Percentiles rank a stretch among this genome's conserved stretches.
These are phyloP conservation scores for Aspergillus phoenicis DNA, from an alignment of 2,329 filamentous ascomycete genomes.

Conservation along the genomic window DNA sequence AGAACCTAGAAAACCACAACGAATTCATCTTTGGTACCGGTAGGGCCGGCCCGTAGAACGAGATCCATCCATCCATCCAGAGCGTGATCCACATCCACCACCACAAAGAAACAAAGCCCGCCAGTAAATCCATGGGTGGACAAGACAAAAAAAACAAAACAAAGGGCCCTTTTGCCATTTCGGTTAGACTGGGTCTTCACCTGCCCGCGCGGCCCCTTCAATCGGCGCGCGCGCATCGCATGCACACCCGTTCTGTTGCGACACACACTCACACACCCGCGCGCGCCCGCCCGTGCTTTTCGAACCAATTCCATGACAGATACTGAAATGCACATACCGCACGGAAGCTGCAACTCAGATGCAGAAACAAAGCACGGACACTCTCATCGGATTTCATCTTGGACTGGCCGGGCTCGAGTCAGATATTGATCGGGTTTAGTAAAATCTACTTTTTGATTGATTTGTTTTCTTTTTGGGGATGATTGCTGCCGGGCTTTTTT, in stretches of 20 bases:
- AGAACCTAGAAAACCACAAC: too few relatives aligned
- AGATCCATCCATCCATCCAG: conserved; percentile 24
- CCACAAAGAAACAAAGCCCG: not conserved
- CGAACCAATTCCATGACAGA: conserved; percentile 20
- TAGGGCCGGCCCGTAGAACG: conserved; percentile 28
- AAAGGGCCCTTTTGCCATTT: conserved; percentile 16
- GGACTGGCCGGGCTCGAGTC: not conserved
- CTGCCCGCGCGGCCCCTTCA: not conserved
- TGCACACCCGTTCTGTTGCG: conserved; percentile 8
- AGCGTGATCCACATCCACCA: not conserved
- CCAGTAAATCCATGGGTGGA: not conserved
- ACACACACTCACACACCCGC: not conserved
- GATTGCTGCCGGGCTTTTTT: not conserved
- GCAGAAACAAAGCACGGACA: conserved; percentile 22
- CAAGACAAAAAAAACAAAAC: not conserved
- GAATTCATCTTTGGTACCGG: conserved; percentile 22
- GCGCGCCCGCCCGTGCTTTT: conserved; percentile 8
- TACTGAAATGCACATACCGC: conserved; percentile 17
- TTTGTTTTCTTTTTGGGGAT: not conserved
- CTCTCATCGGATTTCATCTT: conserved; percentile 19
- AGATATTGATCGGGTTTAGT: too few relatives aligned
- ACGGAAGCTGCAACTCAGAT: conserved; percentile 20
- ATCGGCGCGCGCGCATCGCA: not conserved
- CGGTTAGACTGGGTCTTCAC: conserved; percentile 5
- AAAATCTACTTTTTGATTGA: too few relatives aligned